phyloP scores from a whole-genome alignment of 306 rosid species.

The Boehmeria nivea region DNA sequence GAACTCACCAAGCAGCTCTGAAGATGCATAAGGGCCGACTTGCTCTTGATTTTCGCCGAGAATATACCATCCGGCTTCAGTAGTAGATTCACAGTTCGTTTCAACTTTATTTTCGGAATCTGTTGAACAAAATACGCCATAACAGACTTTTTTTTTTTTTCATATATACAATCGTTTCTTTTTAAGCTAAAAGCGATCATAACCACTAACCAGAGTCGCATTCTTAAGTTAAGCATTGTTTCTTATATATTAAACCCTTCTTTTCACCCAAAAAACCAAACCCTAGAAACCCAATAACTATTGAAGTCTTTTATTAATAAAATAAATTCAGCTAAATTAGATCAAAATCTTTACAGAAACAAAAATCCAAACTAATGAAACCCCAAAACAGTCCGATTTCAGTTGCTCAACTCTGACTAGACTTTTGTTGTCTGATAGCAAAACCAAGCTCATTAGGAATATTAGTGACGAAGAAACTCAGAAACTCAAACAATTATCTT shows the following conservation, averaged over 20 bases:
- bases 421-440: too few relatives aligned
- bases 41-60: conserved; percentile 77
- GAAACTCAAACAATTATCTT: too few relatives aligned
- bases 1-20: conserved; percentile 81
- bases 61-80: conserved; percentile 76
- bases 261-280: background rate
- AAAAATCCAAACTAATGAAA: too few relatives aligned
- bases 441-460: too few relatives aligned
- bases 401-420: too few relatives aligned
- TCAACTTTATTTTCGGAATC: conserved; percentile 25
- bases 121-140: conserved; percentile 3
- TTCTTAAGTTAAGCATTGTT: background rate
- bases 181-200: background rate
- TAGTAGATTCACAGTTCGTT: conserved; percentile 14
- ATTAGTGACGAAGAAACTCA: too few relatives aligned
- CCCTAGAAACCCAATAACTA: conserved; percentile 9
- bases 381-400: too few relatives aligned
- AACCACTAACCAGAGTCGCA: background rate
- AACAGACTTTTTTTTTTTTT: background rate
- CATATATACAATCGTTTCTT: background rate
- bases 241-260: too few relatives aligned
- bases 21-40: conserved; percentile 70
- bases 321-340: too few relatives aligned
- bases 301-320: too few relatives aligned
- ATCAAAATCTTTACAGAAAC: too few relatives aligned